A percentile compares a stretch with the other conserved stretches of the same genome.
Evolutionary conservation across 345 rosid species (phyloP).

Genomic region (Citrus trifoliata): DNA sequence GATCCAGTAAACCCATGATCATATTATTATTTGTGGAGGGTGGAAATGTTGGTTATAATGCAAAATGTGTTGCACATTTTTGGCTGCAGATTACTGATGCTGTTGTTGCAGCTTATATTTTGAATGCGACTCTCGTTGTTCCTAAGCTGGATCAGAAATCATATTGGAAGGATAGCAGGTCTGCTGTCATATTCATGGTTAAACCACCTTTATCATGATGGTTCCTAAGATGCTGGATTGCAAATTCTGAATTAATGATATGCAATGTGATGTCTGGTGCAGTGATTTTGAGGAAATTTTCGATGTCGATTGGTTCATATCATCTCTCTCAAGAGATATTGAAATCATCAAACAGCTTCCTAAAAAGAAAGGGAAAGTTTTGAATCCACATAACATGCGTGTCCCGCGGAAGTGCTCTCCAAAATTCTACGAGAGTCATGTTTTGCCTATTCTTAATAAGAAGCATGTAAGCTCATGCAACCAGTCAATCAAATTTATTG

Average conservation of each 20-base stretch:
- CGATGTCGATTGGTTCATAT: conserved; percentile 77
- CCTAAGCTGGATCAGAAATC: conserved; percentile 89
- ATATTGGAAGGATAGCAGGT: conserved; percentile 94
- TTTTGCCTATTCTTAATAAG: conserved; percentile 52
- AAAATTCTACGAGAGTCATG: conserved; percentile 44
- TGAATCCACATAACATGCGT: conserved; percentile 55
- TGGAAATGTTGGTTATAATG: neutral
- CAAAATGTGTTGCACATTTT: neutral
- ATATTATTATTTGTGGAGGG: neutral
- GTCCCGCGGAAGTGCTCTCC: conserved; percentile 88
- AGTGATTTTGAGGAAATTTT: conserved; percentile 79
- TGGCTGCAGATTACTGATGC: conserved; percentile 77
- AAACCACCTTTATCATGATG: conserved; percentile 2
- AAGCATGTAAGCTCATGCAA: conserved; percentile 43
- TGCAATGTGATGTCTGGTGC: conserved; percentile 36
- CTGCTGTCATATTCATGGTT: conserved; percentile 2
- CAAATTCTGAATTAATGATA: conserved; percentile 4
- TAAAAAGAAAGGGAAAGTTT: conserved; percentile 39
- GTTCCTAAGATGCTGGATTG: conserved; percentile 4
- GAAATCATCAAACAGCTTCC: conserved; percentile 71
- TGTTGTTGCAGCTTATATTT: conserved; percentile 87
- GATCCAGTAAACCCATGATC: neutral
- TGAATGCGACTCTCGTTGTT: conserved; percentile 86
- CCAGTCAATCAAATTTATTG: neutral
- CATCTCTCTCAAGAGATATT: conserved; percentile 64